Conservation (phyloP, 257 asterid species). For the Plantago ovata region DNA sequence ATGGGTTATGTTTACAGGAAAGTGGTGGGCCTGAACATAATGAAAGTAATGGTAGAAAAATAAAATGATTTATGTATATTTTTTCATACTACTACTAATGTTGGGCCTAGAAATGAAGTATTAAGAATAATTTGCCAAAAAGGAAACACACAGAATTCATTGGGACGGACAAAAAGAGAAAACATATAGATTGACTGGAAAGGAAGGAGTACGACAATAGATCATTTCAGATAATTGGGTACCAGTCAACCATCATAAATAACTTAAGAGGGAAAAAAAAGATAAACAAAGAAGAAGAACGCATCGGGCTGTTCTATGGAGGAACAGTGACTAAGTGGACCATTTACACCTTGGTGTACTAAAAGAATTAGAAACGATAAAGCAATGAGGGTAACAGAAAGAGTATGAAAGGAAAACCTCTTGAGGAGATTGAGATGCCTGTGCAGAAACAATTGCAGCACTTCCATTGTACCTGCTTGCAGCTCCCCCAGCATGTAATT, state of each 20-base stretch:
- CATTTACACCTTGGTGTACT: conserved; percentile 3
- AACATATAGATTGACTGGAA: too few species aligned
- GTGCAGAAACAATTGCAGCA: conserved; percentile 57
- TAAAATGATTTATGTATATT: too few species aligned
- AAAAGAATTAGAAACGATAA: conserved; percentile 15
- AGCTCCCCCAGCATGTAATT: conserved; percentile 60
- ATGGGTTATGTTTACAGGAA: too few species aligned
- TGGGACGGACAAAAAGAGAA: too few species aligned
- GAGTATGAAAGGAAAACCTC: conserved; percentile 55
- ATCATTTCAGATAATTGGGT: neutral
- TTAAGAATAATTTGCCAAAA: too few species aligned
- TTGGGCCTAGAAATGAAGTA: too few species aligned
- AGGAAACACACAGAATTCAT: too few species aligned
- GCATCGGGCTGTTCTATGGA: too few species aligned
- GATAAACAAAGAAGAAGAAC: too few species aligned
- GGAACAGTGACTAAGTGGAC: neutral
- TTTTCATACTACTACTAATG: too few species aligned
- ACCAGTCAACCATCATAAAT: neutral
- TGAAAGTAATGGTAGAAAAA: too few species aligned
- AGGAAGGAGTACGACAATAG: neutral
- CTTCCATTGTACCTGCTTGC: conserved; percentile 63
- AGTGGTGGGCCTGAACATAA: too few species aligned
- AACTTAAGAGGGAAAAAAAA: conserved; percentile 9
- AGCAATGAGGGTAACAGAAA: conserved; percentile 1
- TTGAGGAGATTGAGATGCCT: conserved; percentile 69